Conservation (phyloP, 306 rosid species). For the Lagenaria siceraria region DNA sequence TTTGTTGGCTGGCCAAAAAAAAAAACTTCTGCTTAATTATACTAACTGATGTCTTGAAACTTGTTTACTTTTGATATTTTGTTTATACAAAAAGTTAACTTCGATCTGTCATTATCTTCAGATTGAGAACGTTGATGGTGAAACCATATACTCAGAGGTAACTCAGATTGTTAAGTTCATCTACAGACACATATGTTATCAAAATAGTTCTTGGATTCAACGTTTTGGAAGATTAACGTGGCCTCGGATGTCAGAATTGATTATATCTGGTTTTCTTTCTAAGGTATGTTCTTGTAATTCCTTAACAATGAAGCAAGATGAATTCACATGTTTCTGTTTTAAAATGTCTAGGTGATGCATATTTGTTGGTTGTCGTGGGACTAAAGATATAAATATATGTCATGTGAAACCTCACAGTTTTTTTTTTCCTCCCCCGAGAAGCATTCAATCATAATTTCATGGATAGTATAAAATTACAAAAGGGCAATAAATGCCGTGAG, state of each 20-base stretch:
- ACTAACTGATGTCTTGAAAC: neutral
- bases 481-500: too few species aligned
- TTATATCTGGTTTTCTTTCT: constrained; percentile 74
- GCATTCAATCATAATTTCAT: too few species aligned
- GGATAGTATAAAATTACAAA: too few species aligned
- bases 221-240: constrained; percentile 82
- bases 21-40: neutral
- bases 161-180: constrained; percentile 49
- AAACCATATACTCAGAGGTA: constrained; percentile 58
- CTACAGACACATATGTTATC: constrained; percentile 41
- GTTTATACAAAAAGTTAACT: neutral
- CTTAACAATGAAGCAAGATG: neutral
- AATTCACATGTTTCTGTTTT: neutral
- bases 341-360: neutral
- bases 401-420: neutral
- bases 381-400: neutral
- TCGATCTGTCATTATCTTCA: constrained; percentile 21
- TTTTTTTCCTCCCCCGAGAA: too few species aligned
- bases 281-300: constrained; percentile 40
- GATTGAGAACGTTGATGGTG: constrained; percentile 46
- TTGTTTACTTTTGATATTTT: neutral
- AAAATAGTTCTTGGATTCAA: constrained; percentile 55
- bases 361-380: neutral
- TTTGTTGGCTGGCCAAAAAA: neutral
- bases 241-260: constrained; percentile 85